Conservation (phyloP, 2,329 filamentous ascomycete species). For the Rhynchosporium graminicola region DNA sequence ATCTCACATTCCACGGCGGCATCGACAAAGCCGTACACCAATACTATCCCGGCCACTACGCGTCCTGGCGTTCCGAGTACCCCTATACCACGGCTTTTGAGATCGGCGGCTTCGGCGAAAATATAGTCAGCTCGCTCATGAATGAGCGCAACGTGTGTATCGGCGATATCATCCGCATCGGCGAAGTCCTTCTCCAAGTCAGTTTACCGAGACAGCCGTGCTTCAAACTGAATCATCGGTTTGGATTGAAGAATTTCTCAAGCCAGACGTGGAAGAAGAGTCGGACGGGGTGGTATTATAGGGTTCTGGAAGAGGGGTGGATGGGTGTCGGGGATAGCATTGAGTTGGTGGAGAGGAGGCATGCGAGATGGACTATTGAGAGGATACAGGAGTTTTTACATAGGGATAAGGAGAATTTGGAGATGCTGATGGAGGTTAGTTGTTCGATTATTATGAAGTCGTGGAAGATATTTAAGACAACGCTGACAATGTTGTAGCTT, state of each 20-base stretch:
- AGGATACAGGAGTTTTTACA: constrained; percentile 64
- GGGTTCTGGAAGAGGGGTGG: constrained; percentile 56
- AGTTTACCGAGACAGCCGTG: constrained; percentile 64
- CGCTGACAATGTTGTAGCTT: constrained; percentile 40
- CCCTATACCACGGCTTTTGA: constrained; percentile 54
- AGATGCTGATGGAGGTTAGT: constrained; percentile 49
- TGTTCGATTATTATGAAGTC: neutral
- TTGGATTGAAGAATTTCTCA: constrained; percentile 63
- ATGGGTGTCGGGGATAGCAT: constrained; percentile 60
- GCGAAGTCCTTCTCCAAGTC: constrained; percentile 55
- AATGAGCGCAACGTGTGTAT: constrained; percentile 68
- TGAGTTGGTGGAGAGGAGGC: constrained; percentile 53
- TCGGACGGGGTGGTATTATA: constrained; percentile 67
- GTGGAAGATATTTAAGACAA: neutral
- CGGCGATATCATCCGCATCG: constrained; percentile 58
- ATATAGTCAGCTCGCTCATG: constrained; percentile 57
- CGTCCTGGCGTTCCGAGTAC: constrained; percentile 53
- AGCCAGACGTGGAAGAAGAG: constrained; percentile 56
- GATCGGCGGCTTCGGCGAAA: constrained; percentile 65
- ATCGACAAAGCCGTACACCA: constrained; percentile 59
- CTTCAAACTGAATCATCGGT: constrained; percentile 70
- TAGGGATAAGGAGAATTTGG: constrained; percentile 50
- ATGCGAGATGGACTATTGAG: constrained; percentile 64
- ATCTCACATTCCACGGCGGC: constrained; percentile 61
- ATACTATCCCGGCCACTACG: constrained; percentile 63